Evolutionary conservation across 176 grass and related monocot genomes (phyloP), one percentile per base, ranked within the genome.

Genomic region (Dactylis glomerata): DNA sequence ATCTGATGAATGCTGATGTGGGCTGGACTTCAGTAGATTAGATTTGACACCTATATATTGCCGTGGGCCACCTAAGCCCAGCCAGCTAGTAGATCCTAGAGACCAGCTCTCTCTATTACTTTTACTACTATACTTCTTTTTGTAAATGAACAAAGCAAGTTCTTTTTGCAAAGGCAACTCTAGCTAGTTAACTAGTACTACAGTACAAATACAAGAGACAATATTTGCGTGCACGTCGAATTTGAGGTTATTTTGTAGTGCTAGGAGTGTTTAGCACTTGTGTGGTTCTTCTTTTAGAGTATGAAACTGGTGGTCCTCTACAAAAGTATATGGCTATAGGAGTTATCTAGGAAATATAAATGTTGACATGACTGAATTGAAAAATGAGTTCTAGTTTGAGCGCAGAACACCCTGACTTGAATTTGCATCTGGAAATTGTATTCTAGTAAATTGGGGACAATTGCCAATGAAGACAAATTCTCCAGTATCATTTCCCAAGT

Each of bases 391-490:
- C 2, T 45, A 56, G 30, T 66, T 82, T 27, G 24, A 40, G 68
- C 36, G 10, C 36, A 67, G 5, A 77, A 44, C 15, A 77, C n/a
- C 49, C 22, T 38, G 72, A 20, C 30, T 69, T 77, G 73, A 69
- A 69, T 70, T 70, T 69, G 19, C 32, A 46, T 83, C 61, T 22
- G 23, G 20, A 76, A 61, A 19, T 20, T 8, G 20, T 55, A 22
- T n/a, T 55, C 51, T n/a, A 15, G 1, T 55, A 55, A 55, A 66
- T 15, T 23, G 55, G 24, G 71, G 54, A 82, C 22, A 82, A 71
- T 82, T 82, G 61, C 78, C 38, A 28, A 84, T 80, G 55, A 28
- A 88, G 44, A 55, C 33, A 34, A 84, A 82, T 70, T 44, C 57
- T 72, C 50, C 67, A 73, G 32, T 33, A n/a, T 27, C 76, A 75